Conservation (phyloP, 2,329 filamentous ascomycete genomes). For the Xylariaceae sp. region DNA sequence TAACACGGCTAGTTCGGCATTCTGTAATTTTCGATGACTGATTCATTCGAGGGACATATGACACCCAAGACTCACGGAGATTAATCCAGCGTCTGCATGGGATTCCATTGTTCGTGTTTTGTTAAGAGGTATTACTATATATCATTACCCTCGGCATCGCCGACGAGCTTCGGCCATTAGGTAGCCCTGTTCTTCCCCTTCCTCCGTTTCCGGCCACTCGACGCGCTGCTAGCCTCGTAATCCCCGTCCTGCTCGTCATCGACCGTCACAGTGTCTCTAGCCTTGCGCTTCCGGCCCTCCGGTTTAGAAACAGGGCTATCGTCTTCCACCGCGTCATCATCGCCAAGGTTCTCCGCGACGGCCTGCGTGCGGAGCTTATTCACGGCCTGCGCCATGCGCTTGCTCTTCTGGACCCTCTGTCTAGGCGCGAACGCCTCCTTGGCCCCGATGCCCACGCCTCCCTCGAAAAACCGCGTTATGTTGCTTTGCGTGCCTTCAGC, state of each 20-base stretch:
- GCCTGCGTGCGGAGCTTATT: constrained; percentile 59
- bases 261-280: constrained; percentile 18
- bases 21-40: no score
- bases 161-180: constrained; percentile 23
- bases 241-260: constrained; percentile 21
- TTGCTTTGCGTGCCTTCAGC: constrained; percentile 92
- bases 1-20: no score
- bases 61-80: no score
- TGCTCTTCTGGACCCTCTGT: constrained; percentile 61
- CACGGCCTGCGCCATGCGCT: constrained; percentile 73
- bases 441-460: constrained; percentile 57
- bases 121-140: no score
- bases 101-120: no score
- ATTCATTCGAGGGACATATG: no score
- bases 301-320: constrained; percentile 13
- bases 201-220: constrained; percentile 12
- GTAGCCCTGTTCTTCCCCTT: background rate
- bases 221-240: constrained; percentile 23
- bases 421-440: constrained; percentile 67
- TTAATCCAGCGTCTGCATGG: no score
- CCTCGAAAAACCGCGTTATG: constrained; percentile 88
- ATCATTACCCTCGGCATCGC: background rate
- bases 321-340: constrained; percentile 19
- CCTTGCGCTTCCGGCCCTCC: constrained; percentile 34
- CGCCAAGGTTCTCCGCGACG: constrained; percentile 24